Evolutionary conservation across 2,329 filamentous ascomycete species (phyloP).

Genomic region (Trichophaea hybrida): DNA sequence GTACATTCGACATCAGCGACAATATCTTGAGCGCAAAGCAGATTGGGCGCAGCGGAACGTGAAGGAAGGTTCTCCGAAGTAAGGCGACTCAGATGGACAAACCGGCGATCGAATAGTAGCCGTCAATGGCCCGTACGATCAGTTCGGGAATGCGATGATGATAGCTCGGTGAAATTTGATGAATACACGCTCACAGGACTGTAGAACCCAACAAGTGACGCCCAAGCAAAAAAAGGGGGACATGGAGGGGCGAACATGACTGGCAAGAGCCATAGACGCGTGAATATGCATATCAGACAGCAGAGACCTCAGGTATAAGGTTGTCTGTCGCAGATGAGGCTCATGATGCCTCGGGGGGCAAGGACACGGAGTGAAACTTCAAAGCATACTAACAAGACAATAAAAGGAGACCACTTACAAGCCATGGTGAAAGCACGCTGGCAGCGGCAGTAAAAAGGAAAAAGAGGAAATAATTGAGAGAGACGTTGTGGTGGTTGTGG

Average conservation of each 20-base stretch:
- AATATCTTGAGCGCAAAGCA: constrained; percentile 14
- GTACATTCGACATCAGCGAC: constrained; percentile 16
- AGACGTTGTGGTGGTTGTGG: background rate
- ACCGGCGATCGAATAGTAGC: constrained; percentile 9
- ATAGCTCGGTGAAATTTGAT: constrained; percentile 19
- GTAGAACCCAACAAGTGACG: constrained; percentile 10
- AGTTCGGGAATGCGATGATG: constrained; percentile 22
- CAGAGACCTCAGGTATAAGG: background rate
- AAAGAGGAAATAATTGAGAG: background rate
- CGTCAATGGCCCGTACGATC: constrained; percentile 6
- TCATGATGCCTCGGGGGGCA: background rate
- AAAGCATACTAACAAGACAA: constrained; percentile 18
- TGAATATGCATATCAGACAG: background rate
- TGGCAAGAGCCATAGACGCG: background rate
- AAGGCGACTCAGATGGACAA: constrained; percentile 17
- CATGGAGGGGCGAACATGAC: constrained; percentile 6
- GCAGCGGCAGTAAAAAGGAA: background rate
- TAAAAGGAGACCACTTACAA: constrained; percentile 37
- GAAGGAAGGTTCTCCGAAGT: constrained; percentile 15
- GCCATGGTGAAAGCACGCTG: constrained; percentile 35
- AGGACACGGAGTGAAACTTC: constrained; percentile 15
- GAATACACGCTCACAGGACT: constrained; percentile 7
- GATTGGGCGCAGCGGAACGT: constrained; percentile 17
- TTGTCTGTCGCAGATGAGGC: background rate
- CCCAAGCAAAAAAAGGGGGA: constrained; percentile 11